A percentile compares a stretch with the other conserved stretches of the same genome.
These are phyloP conservation scores for Aspergillus clavatus DNA, from an alignment of 2,329 filamentous ascomycete species.

Conservation along the genomic window DNA sequence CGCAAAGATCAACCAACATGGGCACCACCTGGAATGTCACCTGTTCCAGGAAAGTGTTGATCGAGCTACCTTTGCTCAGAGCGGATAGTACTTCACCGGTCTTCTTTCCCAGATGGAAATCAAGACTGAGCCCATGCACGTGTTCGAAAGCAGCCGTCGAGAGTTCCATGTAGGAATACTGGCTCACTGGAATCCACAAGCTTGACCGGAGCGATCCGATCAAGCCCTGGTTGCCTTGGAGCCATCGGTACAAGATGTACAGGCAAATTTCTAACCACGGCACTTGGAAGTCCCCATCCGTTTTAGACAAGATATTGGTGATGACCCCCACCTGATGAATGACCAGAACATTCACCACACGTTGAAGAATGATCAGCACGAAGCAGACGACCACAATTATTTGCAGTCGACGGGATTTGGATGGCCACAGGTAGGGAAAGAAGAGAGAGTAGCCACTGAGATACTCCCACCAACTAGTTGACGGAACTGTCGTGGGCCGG, in stretches of 20 bases:
- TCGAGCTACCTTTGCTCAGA: constrained; percentile 89
- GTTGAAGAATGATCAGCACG: constrained; percentile 70
- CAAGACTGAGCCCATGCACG: constrained; percentile 88
- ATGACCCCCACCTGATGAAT: constrained; percentile 76
- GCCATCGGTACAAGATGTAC: constrained; percentile 70
- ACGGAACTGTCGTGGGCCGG: constrained; percentile 77
- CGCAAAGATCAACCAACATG: constrained; percentile 83
- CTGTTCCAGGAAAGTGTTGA: constrained; percentile 95
- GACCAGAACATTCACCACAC: constrained; percentile 79
- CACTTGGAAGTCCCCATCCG: constrained; percentile 52
- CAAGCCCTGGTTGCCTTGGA: constrained; percentile 85
- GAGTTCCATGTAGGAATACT: constrained; percentile 92
- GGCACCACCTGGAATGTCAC: constrained; percentile 93
- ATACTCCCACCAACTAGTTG: constrained; percentile 95
- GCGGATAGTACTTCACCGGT: constrained; percentile 95
- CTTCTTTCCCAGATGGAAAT: constrained; percentile 94
- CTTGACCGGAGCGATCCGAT: constrained; percentile 76
- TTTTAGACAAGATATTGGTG: constrained; percentile 64
- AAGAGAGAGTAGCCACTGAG: constrained; percentile 86
- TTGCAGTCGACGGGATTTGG: constrained; percentile 70
- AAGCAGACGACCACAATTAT: constrained; percentile 79
- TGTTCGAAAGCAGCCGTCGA: constrained; percentile 96
- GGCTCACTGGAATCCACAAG: constrained; percentile 93
- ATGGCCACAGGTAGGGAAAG: constrained; percentile 95
- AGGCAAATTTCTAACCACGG: constrained; percentile 71